A percentile compares a stretch with the other conserved stretches of the same genome.
Conservation (phyloP, 2,329 filamentous ascomycete species). For the Talaromyces sp. region DNA sequence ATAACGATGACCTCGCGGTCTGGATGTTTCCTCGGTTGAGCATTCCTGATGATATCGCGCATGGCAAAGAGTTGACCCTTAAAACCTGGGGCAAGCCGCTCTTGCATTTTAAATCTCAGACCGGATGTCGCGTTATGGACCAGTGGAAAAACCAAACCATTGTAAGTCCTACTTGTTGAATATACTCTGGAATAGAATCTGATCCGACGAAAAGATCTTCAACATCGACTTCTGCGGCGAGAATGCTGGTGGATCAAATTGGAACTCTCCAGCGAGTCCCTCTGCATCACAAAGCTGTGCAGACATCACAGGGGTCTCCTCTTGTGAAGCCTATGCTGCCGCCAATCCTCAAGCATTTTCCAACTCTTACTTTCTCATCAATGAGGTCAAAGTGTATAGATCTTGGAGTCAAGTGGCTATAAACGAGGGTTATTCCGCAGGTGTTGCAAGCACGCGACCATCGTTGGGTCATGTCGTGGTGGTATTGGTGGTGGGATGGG, state of each 20-base stretch:
- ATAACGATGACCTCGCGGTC: conserved; percentile 64
- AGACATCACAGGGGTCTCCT: conserved; percentile 50
- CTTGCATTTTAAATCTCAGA: conserved; percentile 51
- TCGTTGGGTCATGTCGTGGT: not conserved
- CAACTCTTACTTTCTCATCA: conserved; percentile 74
- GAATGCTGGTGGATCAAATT: conserved; percentile 65
- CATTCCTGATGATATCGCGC: conserved; percentile 62
- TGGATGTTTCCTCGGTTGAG: conserved; percentile 75
- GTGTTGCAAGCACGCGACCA: not conserved
- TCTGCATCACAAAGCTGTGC: conserved; percentile 49
- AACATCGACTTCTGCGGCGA: conserved; percentile 84
- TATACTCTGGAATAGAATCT: conserved; percentile 1
- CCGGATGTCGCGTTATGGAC: conserved; percentile 65
- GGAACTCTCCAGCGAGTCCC: conserved; percentile 54
- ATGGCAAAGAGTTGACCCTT: conserved; percentile 58
- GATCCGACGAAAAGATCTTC: conserved; percentile 37
- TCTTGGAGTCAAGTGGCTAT: not conserved
- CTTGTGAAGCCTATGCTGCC: conserved; percentile 69
- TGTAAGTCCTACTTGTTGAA: conserved; percentile 27
- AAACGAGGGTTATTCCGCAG: not conserved
- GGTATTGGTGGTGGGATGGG: not conserved
- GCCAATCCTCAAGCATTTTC: conserved; percentile 66
- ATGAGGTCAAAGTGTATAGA: conserved; percentile 64
- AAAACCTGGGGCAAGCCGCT: conserved; percentile 62
- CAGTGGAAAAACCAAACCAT: conserved; percentile 73